Conservation (phyloP, 2,329 filamentous ascomycete genomes). For the Cercospora zeina region DNA sequence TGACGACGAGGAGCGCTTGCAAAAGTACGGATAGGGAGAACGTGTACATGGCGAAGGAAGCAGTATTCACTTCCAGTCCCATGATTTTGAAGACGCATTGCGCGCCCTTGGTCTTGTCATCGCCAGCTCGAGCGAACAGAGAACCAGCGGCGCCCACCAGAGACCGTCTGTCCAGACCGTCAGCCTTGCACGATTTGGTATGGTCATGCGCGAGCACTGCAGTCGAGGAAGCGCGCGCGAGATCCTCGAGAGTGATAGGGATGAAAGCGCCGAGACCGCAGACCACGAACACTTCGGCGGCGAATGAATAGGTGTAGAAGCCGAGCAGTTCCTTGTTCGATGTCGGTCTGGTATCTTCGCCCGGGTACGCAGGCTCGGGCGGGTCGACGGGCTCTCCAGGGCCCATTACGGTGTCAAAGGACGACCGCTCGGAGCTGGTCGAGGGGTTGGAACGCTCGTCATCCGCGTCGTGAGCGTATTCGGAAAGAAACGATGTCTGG, state of each 20-base stretch:
- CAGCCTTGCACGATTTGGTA: conserved; percentile 63
- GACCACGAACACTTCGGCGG: conserved; percentile 93
- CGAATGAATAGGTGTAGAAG: conserved; percentile 97
- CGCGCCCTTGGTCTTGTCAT: conserved; percentile 44
- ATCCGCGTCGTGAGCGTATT: conserved; percentile 28
- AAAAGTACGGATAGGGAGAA: conserved; percentile 90
- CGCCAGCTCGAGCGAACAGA: conserved; percentile 4
- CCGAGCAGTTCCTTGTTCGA: conserved; percentile 83
- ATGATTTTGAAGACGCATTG: conserved; percentile 83
- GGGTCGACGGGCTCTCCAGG: conserved; percentile 19
- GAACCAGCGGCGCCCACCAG: background rate
- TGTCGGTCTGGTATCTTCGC: conserved; percentile 86
- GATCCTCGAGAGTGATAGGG: conserved; percentile 88
- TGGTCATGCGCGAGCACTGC: conserved; percentile 81
- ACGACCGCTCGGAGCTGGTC: conserved; percentile 15
- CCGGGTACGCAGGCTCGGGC: conserved; percentile 61
- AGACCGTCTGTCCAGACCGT: conserved; percentile 19
- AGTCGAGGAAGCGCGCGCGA: conserved; percentile 74
- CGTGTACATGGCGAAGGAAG: conserved; percentile 97
- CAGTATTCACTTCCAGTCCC: conserved; percentile 87
- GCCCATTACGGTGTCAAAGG: conserved; percentile 25
- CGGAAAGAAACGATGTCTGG: conserved; percentile 17
- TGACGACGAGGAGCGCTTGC: conserved; percentile 88
- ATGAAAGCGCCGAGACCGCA: conserved; percentile 90
- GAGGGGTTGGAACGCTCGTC: conserved; percentile 29